Conservation (phyloP, 2,329 filamentous ascomycete species). For the Sporothrix pallida region DNA sequence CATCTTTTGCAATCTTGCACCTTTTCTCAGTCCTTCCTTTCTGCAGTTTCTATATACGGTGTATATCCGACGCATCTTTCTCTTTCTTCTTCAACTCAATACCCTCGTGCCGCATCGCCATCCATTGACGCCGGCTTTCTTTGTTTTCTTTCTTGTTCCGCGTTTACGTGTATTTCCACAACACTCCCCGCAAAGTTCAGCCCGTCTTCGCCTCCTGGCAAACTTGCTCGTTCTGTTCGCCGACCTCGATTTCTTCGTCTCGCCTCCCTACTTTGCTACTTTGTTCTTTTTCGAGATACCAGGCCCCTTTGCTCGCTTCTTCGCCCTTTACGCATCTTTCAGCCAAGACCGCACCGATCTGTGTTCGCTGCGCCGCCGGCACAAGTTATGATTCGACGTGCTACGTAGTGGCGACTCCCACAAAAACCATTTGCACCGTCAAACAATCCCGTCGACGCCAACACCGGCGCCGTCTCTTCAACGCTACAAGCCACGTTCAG, state of each 20-base stretch:
- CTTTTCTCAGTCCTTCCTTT: conserved; percentile 9
- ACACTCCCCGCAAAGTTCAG: not conserved
- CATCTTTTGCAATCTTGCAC: not conserved
- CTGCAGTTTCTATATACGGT: conserved; percentile 14
- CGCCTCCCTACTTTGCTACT: not conserved
- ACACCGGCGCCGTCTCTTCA: conserved; percentile 14
- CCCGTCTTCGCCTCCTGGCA: not conserved
- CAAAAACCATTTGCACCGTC: not conserved
- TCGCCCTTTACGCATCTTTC: not conserved
- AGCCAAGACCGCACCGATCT: conserved; percentile 1
- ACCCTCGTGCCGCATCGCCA: conserved; percentile 5
- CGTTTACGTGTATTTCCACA: not conserved
- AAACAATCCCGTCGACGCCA: conserved; percentile 2
- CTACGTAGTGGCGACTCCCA: conserved; percentile 34
- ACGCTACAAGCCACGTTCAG: conserved; percentile 21
- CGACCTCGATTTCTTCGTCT: not conserved
- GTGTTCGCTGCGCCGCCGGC: conserved; percentile 11
- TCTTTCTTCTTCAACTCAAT: not conserved
- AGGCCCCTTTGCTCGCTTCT: not conserved
- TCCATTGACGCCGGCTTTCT: conserved; percentile 1
- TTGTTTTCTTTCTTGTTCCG: conserved; percentile 13
- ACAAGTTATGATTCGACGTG: conserved; percentile 35
- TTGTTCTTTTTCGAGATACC: not conserved
- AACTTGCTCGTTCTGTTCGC: conserved; percentile 12
- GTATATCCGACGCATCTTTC: conserved; percentile 13